Conservation (phyloP, 2,329 filamentous ascomycete species). For the Penicillium decumbens region DNA sequence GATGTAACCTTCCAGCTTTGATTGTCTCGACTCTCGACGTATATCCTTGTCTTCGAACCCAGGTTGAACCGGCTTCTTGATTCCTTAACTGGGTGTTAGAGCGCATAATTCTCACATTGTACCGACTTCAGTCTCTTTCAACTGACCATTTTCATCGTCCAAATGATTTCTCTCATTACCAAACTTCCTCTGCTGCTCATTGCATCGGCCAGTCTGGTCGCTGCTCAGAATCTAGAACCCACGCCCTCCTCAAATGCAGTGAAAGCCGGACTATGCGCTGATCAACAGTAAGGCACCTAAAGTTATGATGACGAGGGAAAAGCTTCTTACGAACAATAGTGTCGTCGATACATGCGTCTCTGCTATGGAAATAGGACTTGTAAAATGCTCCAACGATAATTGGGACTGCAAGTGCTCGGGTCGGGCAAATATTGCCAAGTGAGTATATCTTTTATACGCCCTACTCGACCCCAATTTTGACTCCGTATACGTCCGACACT, state of each 20-base stretch:
- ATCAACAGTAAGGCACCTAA: conserved; percentile 8
- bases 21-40: background rate
- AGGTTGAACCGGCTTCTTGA: background rate
- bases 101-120: background rate
- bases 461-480: background rate
- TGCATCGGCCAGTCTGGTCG: conserved; percentile 1
- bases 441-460: background rate
- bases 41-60: conserved; percentile 1
- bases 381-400: conserved; percentile 9
- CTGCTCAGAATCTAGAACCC: conserved; percentile 8
- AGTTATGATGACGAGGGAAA: too few relatives aligned
- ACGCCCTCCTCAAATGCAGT: conserved; percentile 2
- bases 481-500: background rate
- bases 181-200: conserved; percentile 5
- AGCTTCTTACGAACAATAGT: conserved; percentile 6
- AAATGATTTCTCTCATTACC: conserved; percentile 6
- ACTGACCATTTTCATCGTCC: too few relatives aligned
- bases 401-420: conserved; percentile 24
- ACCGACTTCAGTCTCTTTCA: background rate
- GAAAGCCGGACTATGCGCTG: conserved; percentile 7
- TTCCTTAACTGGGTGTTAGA: background rate
- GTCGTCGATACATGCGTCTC: conserved; percentile 17
- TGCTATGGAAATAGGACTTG: conserved; percentile 12
- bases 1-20: conserved; percentile 12
- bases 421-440: conserved; percentile 21